These are phyloP conservation scores for Cucumis melo DNA, from an alignment of 306 rosid genomes.

Conservation along the genomic window DNA sequence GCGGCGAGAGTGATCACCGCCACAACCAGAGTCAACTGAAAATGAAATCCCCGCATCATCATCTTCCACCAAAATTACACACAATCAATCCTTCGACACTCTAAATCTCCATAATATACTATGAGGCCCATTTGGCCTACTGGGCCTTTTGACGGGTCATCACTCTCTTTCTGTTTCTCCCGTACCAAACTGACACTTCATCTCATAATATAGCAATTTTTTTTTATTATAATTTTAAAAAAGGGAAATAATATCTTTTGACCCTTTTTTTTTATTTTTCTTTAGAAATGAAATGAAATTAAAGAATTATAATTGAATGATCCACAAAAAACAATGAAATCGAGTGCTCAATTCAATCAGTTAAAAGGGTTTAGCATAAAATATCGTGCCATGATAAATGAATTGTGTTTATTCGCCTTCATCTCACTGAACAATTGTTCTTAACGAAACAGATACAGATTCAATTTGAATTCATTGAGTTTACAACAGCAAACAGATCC, in stretches of 20 bases:
- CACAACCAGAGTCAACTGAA: slow-evolving; percentile 5
- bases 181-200: background rate
- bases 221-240: no score
- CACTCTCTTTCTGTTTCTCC: background rate
- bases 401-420: background rate
- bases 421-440: background rate
- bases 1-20: background rate
- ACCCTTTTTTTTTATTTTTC: no score
- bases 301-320: no score
- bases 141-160: no score
- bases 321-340: no score
- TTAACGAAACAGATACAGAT: background rate
- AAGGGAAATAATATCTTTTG: no score
- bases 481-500: background rate
- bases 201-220: no score
- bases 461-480: background rate
- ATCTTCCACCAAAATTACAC: background rate
- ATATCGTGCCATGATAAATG: no score
- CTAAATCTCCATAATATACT: no score
- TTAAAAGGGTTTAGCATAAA: no score
- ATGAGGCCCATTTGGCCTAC: slow-evolving; percentile 3
- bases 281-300: no score
- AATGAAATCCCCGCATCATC: slow-evolving; percentile 10
- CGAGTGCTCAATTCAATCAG: no score
- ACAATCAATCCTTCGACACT: background rate